Base-by-base conservation (phyloP, 2,329 filamentous ascomycete genomes). In the Fusarium odoratissimum region DNA sequence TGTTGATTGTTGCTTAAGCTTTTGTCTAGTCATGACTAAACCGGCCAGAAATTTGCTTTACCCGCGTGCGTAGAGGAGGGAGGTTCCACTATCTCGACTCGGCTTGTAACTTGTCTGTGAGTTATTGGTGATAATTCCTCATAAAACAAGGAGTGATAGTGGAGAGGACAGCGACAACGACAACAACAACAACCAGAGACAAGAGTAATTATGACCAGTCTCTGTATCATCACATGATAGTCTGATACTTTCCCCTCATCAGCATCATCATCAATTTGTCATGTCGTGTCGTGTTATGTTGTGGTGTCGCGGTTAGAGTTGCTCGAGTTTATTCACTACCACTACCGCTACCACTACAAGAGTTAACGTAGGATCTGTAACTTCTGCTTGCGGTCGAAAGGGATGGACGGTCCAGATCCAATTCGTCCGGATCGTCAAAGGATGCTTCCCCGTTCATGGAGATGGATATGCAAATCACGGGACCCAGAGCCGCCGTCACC, bases 361-460 rank as follows among this genome's bases (percentile, higher is more conserved):
- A 33, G 30, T 51, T n/a, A 37, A 38, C 14, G 40, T 46, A 46
- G 64, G 31, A 54, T 60, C 45, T 67, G 40, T 54, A 57, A 60
- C 55, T 72, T 63, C 60, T 63, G 70, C 66, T 64, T 73, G 69
- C 62, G 70, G 71, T 61, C 61, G 63, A 67, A 67, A 49, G 68
- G 55, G 61, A 64, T 52, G 48, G 66, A 38, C 16, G 70, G 59
- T 70, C 49, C 44, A 64, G 45, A 75, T 74, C 73, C 76, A 78
- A 78, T 78, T 77, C 75, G 76, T 74, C 75, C 76, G 76, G 76
- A 74, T 75, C 62, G 46, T 44, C 51, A 52, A 69, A 64, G 65
- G 54, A 57, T 31, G 45, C 60, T 76, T 77, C 76, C 76, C 76
- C 74, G 76, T 67, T n/a, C 68, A 71, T 65, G 51, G 63, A 57